Conservation (phyloP, 108 stramenopile genomes). For the Cylindrotheca fusiformis region DNA sequence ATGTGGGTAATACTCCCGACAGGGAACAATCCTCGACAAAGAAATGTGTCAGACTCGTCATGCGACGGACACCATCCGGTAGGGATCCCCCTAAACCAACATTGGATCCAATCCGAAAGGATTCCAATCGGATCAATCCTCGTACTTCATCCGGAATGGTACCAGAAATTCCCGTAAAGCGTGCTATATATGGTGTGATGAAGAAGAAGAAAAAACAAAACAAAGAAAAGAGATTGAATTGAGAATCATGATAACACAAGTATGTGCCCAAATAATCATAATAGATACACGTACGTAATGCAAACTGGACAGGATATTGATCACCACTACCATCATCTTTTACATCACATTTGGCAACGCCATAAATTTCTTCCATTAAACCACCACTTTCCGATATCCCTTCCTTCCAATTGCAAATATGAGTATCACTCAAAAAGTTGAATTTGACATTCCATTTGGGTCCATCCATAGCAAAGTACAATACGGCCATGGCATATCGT, state of each 20-base stretch:
- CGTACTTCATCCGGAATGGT: slow-evolving; percentile 12
- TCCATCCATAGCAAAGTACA: slow-evolving; percentile 10
- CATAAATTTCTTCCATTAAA: neutral
- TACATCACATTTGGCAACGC: neutral
- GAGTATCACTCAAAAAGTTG: slow-evolving; percentile 4
- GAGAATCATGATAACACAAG: too few relatives aligned
- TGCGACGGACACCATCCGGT: neutral
- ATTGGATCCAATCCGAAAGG: neutral
- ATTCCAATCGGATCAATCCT: neutral
- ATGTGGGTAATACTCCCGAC: neutral
- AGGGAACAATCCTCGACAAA: neutral
- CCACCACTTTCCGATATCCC: neutral
- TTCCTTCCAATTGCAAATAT: slow-evolving; percentile 16
- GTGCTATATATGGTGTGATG: too few relatives aligned
- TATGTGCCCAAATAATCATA: too few relatives aligned
- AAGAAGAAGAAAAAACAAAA: too few relatives aligned
- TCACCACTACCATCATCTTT: too few relatives aligned
- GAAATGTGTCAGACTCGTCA: neutral
- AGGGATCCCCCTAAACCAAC: neutral
- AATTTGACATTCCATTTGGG: neutral
- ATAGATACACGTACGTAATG: too few relatives aligned
- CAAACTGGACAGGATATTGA: too few relatives aligned
- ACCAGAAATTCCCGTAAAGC: slow-evolving; percentile 15
- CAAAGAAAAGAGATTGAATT: too few relatives aligned
- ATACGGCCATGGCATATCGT: slow-evolving; percentile 11